Percentiles rank a stretch among this genome's conserved stretches.
phyloP scores from a whole-genome alignment of 345 rosid genomes.

The Salix brachista region DNA sequence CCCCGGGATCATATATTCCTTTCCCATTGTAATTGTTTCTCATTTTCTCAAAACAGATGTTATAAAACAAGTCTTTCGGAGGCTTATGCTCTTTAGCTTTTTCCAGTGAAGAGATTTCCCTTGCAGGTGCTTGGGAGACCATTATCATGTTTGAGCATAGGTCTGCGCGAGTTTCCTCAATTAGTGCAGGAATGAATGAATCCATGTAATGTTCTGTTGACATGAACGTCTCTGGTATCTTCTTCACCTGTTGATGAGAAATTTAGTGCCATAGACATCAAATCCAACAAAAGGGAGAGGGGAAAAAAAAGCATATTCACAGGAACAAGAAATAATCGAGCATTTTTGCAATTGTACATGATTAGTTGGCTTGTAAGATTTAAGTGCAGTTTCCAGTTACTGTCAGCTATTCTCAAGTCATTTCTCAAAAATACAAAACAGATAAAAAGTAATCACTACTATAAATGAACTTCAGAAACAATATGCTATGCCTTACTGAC shows the following conservation, averaged over 20 bases:
- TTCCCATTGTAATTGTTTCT: background rate
- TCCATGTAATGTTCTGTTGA: background rate
- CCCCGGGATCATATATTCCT: conserved; percentile 20
- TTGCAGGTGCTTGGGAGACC: background rate
- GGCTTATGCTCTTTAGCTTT: background rate
- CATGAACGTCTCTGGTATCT: background rate
- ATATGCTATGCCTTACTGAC: background rate
- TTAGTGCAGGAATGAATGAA: background rate
- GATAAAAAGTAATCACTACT: background rate
- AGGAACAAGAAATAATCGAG: background rate
- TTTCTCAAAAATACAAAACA: background rate
- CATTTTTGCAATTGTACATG: background rate
- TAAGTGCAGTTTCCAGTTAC: background rate
- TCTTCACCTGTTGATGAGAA: background rate
- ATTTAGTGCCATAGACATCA: background rate
- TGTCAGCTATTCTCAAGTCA: background rate
- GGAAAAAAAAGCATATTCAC: no score
- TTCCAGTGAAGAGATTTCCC: background rate
- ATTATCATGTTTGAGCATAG: background rate
- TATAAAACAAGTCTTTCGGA: background rate
- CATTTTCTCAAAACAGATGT: background rate
- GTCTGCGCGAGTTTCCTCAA: background rate
- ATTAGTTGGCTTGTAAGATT: background rate
- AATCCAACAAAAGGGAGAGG: background rate
- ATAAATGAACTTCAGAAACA: background rate